Percentiles rank a stretch among this genome's conserved stretches.
Evolutionary conservation across 1,139 yeast species (phyloP).

Genomic region (Barnettozyma hawaiiensis): DNA sequence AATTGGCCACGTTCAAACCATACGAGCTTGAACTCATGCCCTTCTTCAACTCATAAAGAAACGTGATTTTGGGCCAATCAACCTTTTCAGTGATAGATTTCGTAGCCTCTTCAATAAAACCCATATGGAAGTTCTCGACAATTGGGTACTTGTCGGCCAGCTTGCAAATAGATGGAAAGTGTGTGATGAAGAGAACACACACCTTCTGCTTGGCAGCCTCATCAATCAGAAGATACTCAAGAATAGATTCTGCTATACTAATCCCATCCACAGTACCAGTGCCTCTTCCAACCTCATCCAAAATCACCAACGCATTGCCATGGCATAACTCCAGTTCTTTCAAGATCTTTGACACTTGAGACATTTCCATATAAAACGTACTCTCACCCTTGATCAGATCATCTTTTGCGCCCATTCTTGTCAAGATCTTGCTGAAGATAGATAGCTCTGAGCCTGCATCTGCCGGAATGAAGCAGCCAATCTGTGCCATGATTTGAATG

Average conservation of each 20-base stretch:
- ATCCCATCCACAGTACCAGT: conserved; percentile 91
- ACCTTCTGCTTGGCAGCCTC: conserved; percentile 37
- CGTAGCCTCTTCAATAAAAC: conserved; percentile 44
- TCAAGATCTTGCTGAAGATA: conserved; percentile 35
- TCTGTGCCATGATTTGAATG: conserved; percentile 81
- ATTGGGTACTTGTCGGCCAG: conserved; percentile 39
- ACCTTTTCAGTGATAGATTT: conserved; percentile 24
- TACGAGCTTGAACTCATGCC: conserved; percentile 66
- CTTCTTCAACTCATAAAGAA: conserved; percentile 52
- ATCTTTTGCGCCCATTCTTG: conserved; percentile 44
- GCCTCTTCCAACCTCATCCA: conserved; percentile 52
- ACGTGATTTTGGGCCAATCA: conserved; percentile 40
- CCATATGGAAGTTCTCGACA: conserved; percentile 71
- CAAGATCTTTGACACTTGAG: conserved; percentile 39
- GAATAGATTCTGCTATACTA: conserved; percentile 74
- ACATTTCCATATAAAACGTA: conserved; percentile 46
- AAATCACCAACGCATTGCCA: conserved; percentile 35
- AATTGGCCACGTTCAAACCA: conserved; percentile 73
- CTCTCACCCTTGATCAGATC: conserved; percentile 37
- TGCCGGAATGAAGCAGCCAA: conserved; percentile 46
- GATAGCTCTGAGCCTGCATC: conserved; percentile 26
- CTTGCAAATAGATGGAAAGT: conserved; percentile 67
- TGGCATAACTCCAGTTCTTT: conserved; percentile 22
- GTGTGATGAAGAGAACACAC: conserved; percentile 75
- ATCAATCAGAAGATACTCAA: conserved; percentile 50